Percentiles rank a stretch among this genome's conserved stretches.
These are phyloP conservation scores for Tetracentron sinense DNA, from an alignment of 164 flowering plant species.

Conservation along the genomic window DNA sequence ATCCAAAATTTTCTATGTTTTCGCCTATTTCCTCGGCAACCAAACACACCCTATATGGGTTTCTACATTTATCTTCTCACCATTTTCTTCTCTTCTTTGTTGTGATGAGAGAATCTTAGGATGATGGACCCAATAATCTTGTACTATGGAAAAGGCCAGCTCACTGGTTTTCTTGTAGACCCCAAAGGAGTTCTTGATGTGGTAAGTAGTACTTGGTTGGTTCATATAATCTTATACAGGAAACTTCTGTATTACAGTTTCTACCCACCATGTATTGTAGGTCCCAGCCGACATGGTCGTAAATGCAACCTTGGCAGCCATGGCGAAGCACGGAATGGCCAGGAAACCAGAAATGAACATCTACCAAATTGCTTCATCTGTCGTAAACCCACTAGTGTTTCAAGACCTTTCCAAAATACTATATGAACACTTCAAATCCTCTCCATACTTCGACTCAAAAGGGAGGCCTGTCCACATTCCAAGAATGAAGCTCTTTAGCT, in stretches of 20 bases:
- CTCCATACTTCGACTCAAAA: conserved; percentile 47
- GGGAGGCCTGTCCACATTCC: conserved; percentile 56
- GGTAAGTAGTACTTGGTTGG: conserved; percentile 38
- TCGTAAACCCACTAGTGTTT: conserved; percentile 54
- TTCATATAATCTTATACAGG: no score
- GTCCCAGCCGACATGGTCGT: conserved; percentile 88
- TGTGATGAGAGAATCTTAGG: conserved; percentile 28
- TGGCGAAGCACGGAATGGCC: conserved; percentile 53
- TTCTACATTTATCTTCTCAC: not conserved
- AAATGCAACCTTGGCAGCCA: conserved; percentile 77
- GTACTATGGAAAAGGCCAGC: conserved; percentile 89
- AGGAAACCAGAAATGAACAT: conserved; percentile 40
- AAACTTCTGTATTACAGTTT: not conserved
- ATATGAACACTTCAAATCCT: conserved; percentile 44
- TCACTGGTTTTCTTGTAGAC: conserved; percentile 76
- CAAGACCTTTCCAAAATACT: conserved; percentile 40
- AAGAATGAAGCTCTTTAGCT: conserved; percentile 46
- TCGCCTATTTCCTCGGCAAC: no score
- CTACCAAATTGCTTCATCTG: conserved; percentile 69
- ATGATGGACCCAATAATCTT: conserved; percentile 93
- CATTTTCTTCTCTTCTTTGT: not conserved
- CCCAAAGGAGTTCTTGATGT: conserved; percentile 86
- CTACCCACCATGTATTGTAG: conserved; percentile 17
- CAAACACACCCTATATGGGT: no score
- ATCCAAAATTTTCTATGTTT: no score